Evolutionary conservation across 495 filamentous ascomycete genomes (phyloP), one percentile per base, ranked within the genome.

Genomic region (Penicillium bialowiezense): DNA sequence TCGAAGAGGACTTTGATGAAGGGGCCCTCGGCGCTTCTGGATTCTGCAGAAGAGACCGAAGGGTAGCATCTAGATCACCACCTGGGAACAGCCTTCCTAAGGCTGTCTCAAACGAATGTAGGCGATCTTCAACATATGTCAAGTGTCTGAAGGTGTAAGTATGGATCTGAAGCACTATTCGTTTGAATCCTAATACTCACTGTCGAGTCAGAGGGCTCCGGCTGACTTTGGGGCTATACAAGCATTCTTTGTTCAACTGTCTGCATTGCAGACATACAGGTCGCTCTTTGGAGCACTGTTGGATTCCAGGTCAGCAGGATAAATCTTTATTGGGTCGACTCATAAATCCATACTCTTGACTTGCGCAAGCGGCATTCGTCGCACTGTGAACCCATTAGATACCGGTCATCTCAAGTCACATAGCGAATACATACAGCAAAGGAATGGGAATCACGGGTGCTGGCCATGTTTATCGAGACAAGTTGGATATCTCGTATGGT

Each of bases 201-300:
- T 74, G 70, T 47, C 73, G 59, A 17, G 74, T 78, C 38, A 78
- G 55, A 23, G 74, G 74, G 35, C 73, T 75, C 38, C 74, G 64
- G 21, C 62, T 66, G 21, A 76, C 56, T 52, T 78, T 76, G 0
- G 71, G 71, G 45, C 75, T 78, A 49, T 78, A 78, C 32, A 71
- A 69, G 61, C 73, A 78, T 49, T 71, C 67, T 48, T 74, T 71
- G 41, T 66, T 62, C 50, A 74, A 44, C 42, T 75, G 73, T 40
- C 59, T 61, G 51, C 73, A 76, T 64, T 74, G 71, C 24, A 63
- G 51, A 50, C 73, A 76, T 23, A 55, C 55, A 18, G 73, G 73
- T 45, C 65, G 66, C 55, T 75, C 72, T 56, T 78, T 78, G 9
- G 75, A 74, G 53, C 75, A 76, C 75, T 78, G n/a, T n/a, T n/a